A percentile compares a stretch with the other conserved stretches of the same genome.
Conservation (phyloP, 2,329 filamentous ascomycete genomes). For the Phaeosphaeriaceae sp. region DNA sequence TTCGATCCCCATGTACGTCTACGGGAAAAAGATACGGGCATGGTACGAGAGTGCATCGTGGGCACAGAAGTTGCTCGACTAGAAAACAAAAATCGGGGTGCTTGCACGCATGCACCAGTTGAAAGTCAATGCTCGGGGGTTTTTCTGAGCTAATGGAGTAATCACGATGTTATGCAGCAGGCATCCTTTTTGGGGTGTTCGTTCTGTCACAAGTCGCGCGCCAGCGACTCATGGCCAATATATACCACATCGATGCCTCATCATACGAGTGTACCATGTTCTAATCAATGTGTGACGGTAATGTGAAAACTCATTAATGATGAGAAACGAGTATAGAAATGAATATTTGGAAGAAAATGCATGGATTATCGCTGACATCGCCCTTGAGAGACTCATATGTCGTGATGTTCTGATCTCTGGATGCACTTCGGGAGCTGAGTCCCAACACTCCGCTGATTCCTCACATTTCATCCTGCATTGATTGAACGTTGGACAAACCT, state of each 20-base stretch:
- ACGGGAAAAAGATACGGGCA: conserved; percentile 20
- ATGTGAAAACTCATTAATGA: not conserved
- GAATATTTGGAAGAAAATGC: too few relatives aligned
- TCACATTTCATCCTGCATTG: not conserved
- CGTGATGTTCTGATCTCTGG: not conserved
- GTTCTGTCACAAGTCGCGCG: not conserved
- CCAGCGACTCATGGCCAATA: not conserved
- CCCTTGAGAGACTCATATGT: too few relatives aligned
- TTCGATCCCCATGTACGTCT: conserved; percentile 17
- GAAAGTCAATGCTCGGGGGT: not conserved
- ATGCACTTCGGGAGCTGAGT: not conserved
- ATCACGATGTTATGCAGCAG: not conserved
- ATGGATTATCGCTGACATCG: too few relatives aligned
- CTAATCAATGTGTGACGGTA: not conserved
- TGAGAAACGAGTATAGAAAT: not conserved
- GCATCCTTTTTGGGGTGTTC: not conserved
- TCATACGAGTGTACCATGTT: not conserved
- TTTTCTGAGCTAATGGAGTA: not conserved
- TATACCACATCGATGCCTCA: not conserved
- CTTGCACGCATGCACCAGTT: not conserved
- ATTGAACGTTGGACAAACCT: not conserved
- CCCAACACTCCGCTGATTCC: not conserved
- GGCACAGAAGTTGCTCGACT: conserved; percentile 16
- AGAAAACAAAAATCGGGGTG: conserved; percentile 2
- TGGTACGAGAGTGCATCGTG: conserved; percentile 17